Conservation (phyloP, 2,329 filamentous ascomycete species). For the Dactylellina cionopaga region DNA sequence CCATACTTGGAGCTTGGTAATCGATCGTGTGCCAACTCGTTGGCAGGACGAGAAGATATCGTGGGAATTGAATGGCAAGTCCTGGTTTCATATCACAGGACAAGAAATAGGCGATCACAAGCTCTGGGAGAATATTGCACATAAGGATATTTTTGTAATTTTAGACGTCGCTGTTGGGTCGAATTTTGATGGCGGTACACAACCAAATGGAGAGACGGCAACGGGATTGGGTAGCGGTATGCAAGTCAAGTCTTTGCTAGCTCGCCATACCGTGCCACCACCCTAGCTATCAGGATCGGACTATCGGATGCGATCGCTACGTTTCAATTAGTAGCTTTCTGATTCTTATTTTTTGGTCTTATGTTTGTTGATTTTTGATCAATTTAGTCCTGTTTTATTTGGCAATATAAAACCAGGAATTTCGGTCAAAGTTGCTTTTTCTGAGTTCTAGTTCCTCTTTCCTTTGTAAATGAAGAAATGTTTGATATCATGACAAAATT, state of each 20-base stretch:
- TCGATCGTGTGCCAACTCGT: slow-evolving; percentile 48
- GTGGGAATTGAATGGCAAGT: slow-evolving; percentile 52
- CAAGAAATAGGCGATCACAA: slow-evolving; percentile 48
- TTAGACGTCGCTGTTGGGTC: slow-evolving; percentile 53
- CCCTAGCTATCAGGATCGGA: too few species aligned
- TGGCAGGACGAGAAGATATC: slow-evolving; percentile 54
- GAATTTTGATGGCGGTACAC: slow-evolving; percentile 51
- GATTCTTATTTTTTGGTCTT: too few species aligned
- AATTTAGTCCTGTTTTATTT: too few species aligned
- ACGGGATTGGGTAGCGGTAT: slow-evolving; percentile 52
- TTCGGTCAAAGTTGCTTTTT: too few species aligned
- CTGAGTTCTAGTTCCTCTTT: too few species aligned
- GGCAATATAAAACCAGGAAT: too few species aligned
- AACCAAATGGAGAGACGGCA: slow-evolving; percentile 51
- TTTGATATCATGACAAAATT: too few species aligned
- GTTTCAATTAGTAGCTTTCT: too few species aligned
- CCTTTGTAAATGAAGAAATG: too few species aligned
- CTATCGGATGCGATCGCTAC: too few species aligned
- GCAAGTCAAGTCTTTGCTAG: slow-evolving; percentile 52
- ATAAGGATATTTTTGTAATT: slow-evolving; percentile 53
- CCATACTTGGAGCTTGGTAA: slow-evolving; percentile 53
- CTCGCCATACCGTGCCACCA: not conserved
- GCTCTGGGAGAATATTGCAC: slow-evolving; percentile 51
- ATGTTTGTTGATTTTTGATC: too few species aligned
- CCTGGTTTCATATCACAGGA: slow-evolving; percentile 52